Percentiles rank a stretch among this genome's conserved stretches.
These are phyloP conservation scores for Fraxinus xanthoxyloides DNA, from an alignment of 305 asterid species.

Conservation along the genomic window DNA sequence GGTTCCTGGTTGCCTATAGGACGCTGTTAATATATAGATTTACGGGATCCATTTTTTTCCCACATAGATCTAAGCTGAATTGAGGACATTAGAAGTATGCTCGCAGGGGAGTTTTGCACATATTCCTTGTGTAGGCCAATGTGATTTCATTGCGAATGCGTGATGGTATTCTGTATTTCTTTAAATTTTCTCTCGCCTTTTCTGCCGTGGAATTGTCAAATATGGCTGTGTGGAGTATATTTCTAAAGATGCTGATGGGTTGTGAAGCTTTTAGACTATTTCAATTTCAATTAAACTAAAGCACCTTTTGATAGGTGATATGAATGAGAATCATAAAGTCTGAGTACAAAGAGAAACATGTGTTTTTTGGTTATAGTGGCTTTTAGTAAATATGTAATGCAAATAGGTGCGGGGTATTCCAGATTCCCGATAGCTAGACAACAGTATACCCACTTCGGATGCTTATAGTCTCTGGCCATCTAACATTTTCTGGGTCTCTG, in stretches of 20 bases:
- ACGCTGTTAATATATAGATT: neutral
- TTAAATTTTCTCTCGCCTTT: neutral
- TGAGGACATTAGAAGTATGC: neutral
- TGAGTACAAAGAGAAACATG: neutral
- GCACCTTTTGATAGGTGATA: neutral
- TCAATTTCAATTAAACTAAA: neutral
- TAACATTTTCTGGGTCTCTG: neutral
- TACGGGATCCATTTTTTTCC: neutral
- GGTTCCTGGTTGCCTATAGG: neutral
- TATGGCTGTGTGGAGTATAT: neutral
- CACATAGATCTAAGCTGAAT: neutral
- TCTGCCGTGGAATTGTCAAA: neutral
- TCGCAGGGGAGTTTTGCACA: neutral
- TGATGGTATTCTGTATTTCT: neutral
- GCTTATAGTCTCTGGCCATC: neutral
- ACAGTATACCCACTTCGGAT: neutral
- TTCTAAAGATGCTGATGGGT: neutral
- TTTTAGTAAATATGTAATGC: neutral
- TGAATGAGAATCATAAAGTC: neutral
- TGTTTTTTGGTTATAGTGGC: neutral
- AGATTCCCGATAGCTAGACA: neutral
- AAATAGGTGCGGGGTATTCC: neutral
- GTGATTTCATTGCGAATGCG: neutral
- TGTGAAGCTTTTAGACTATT: neutral
- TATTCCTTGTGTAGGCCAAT: neutral